These are phyloP conservation scores for Phascolomyces articulosus DNA, from an alignment of 371 early-diverging fungal genomes.

Conservation along the genomic window DNA sequence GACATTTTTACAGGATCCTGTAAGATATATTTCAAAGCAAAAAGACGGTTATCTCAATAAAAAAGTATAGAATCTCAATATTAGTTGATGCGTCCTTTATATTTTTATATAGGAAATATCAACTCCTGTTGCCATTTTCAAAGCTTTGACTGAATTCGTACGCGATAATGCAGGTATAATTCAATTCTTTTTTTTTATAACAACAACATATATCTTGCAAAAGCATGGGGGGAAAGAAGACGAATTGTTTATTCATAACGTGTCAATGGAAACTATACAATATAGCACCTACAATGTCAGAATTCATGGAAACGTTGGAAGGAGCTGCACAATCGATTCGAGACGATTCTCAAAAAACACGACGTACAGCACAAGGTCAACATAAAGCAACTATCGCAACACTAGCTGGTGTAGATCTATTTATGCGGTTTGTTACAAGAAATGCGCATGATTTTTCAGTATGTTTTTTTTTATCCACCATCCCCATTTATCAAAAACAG, in stretches of 20 bases:
- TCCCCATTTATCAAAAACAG: too few relatives aligned
- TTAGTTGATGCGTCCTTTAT: too few relatives aligned
- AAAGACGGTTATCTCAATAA: background rate
- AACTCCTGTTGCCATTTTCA: constrained; percentile 89
- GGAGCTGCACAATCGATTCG: constrained; percentile 62
- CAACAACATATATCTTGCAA: too few relatives aligned
- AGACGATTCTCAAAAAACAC: constrained; percentile 42
- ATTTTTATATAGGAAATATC: constrained; percentile 81
- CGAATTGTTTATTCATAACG: too few relatives aligned
- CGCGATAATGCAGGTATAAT: constrained; percentile 71
- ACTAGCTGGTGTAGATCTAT: constrained; percentile 89
- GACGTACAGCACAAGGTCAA: constrained; percentile 27
- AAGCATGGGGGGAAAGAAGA: too few relatives aligned
- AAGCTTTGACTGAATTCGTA: constrained; percentile 78
- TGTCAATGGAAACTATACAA: too few relatives aligned
- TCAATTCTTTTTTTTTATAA: too few relatives aligned
- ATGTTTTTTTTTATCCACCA: constrained; percentile 4
- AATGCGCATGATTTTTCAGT: constrained; percentile 72
- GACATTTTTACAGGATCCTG: constrained; percentile 27
- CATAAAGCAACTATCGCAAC: constrained; percentile 56
- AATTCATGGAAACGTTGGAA: constrained; percentile 82
- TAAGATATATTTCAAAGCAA: constrained; percentile 10
- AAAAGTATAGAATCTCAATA: too few relatives aligned
- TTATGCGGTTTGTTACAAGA: constrained; percentile 78
- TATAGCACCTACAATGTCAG: constrained; percentile 82